A percentile compares a stretch with the other conserved stretches of the same genome.
Evolutionary conservation across 2,329 filamentous ascomycete genomes (phyloP).

Genomic region (Talaromyces sp.): DNA sequence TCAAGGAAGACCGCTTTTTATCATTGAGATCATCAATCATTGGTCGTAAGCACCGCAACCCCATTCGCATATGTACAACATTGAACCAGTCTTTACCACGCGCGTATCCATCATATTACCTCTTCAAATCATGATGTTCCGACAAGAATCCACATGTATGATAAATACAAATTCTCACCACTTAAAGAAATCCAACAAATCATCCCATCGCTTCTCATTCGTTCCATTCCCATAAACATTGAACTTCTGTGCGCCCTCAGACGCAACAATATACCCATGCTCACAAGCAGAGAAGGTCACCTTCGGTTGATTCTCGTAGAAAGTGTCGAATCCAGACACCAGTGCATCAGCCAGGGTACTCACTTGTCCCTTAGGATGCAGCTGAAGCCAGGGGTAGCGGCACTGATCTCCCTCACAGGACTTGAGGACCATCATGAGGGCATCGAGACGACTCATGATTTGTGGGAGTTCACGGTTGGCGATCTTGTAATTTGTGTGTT

Average conservation of each 20-base stretch:
- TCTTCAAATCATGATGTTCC: too few species aligned
- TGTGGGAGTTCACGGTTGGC: constrained; percentile 31
- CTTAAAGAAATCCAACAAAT: constrained; percentile 7
- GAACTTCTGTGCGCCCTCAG: constrained; percentile 56
- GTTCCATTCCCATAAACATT: constrained; percentile 19
- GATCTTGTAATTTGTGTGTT: constrained; percentile 19
- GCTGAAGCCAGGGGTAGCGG: constrained; percentile 58
- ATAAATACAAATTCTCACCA: constrained; percentile 1
- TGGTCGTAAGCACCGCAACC: too few species aligned
- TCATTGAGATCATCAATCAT: too few species aligned
- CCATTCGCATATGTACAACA: too few species aligned
- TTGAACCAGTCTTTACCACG: too few species aligned
- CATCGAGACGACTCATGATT: constrained; percentile 57
- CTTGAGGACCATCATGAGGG: constrained; percentile 63
- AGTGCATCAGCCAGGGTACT: constrained; percentile 57
- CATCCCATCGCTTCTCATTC: constrained; percentile 14
- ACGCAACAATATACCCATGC: constrained; percentile 58
- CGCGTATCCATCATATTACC: too few species aligned
- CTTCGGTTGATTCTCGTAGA: constrained; percentile 55
- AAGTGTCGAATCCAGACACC: constrained; percentile 51
- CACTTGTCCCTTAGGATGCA: constrained; percentile 60
- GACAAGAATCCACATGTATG: not conserved
- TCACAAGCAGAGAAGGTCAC: constrained; percentile 60
- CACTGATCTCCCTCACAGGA: constrained; percentile 60
- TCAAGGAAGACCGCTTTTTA: too few species aligned